Conservation (phyloP, 2,329 filamentous ascomycete genomes). For the Hymenoscyphus salicellus region DNA sequence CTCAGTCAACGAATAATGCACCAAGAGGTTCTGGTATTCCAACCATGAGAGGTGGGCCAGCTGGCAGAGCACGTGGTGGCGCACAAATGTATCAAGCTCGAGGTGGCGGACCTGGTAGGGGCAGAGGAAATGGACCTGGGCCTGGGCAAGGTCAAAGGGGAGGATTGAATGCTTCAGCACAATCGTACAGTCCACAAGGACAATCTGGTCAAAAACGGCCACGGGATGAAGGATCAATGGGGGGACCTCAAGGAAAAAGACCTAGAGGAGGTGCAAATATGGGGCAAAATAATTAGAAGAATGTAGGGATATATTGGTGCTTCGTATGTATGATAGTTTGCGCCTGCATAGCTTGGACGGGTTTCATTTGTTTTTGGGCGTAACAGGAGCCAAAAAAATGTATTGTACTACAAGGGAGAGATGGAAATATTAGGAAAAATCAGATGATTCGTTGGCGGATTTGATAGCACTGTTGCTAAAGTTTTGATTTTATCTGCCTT, state of each 20-base stretch:
- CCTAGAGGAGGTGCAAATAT: conserved; percentile 41
- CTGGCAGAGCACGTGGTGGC: conserved; percentile 26
- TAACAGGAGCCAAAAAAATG: conserved; percentile 7
- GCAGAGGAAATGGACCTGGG: conserved; percentile 27
- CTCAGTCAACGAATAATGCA: conserved; percentile 23
- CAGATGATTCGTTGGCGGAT: not conserved
- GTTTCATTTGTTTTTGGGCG: conserved; percentile 29
- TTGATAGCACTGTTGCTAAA: not conserved
- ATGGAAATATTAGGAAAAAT: not conserved
- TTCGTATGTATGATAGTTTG: conserved; percentile 31
- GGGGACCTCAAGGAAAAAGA: conserved; percentile 43
- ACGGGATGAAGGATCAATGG: conserved; percentile 34
- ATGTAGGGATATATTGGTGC: conserved; percentile 5
- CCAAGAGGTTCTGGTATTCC: conserved; percentile 32
- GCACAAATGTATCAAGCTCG: conserved; percentile 23
- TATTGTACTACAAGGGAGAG: not conserved
- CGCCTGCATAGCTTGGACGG: conserved; percentile 28
- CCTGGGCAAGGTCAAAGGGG: conserved; percentile 22
- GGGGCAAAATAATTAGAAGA: conserved; percentile 24
- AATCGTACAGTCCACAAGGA: conserved; percentile 30
- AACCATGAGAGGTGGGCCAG: conserved; percentile 30
- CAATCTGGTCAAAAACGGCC: conserved; percentile 33
- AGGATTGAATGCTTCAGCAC: conserved; percentile 35
- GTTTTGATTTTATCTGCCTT: not conserved
- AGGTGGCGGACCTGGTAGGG: conserved; percentile 25